These are phyloP conservation scores for Gossypium herbaceum DNA, from an alignment of 345 rosid genomes.

Conservation along the genomic window DNA sequence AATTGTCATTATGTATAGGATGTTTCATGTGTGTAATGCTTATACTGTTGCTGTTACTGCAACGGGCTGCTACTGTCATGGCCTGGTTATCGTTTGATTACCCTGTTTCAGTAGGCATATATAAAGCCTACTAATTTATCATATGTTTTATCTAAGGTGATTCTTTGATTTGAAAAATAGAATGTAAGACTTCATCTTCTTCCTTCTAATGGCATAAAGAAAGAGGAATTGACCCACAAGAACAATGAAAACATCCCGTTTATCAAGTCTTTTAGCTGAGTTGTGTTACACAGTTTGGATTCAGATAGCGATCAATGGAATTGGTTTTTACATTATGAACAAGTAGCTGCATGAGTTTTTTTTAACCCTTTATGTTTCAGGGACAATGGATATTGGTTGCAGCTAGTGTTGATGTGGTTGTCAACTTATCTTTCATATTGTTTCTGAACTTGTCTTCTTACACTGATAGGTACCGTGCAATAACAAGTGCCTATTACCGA, in stretches of 20 bases:
- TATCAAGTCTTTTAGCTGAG: background rate
- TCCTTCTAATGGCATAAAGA: background rate
- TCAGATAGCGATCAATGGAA: no score
- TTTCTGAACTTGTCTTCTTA: constrained; percentile 2
- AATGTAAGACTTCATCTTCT: background rate
- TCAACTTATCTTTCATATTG: background rate
- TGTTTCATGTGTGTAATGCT: background rate
- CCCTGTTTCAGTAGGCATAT: background rate
- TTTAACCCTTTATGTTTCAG: background rate
- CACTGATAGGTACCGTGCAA: constrained; percentile 73
- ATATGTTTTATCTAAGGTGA: background rate
- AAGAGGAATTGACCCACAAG: background rate
- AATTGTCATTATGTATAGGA: background rate
- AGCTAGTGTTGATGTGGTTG: background rate
- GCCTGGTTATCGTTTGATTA: background rate
- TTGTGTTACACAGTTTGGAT: background rate
- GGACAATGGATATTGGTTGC: no score
- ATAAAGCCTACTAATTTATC: background rate
- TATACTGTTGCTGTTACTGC: background rate
- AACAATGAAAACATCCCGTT: background rate
- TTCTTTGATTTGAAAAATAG: background rate
- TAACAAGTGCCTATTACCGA: constrained; percentile 89
- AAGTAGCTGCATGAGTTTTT: background rate
- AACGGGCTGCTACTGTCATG: background rate
- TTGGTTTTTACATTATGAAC: no score